These are phyloP conservation scores for Phytophthora chlamydospora DNA, from an alignment of 352 stramenopile species.

Conservation along the genomic window DNA sequence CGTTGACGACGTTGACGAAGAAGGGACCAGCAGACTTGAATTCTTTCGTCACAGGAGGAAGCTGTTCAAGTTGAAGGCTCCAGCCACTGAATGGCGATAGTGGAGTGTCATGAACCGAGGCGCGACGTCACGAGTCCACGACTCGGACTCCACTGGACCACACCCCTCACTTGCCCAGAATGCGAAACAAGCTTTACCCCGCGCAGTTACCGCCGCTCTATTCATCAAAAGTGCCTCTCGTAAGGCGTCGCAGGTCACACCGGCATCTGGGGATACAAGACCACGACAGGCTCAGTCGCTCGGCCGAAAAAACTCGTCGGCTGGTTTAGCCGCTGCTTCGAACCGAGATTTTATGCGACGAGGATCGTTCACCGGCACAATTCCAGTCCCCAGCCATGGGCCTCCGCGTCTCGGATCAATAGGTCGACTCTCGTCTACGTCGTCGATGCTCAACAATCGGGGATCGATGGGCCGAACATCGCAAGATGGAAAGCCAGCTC, in stretches of 20 bases:
- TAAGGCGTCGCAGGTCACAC: conserved; percentile 21
- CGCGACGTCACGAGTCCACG: conserved; percentile 7
- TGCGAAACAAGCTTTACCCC: conserved; percentile 2
- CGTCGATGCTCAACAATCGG: conserved; percentile 26
- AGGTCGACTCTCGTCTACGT: conserved; percentile 21
- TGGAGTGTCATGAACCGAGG: conserved; percentile 25
- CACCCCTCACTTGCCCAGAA: conserved; percentile 10
- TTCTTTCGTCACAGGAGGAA: neutral
- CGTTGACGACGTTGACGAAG: neutral
- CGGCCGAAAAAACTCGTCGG: neutral
- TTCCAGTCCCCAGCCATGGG: conserved; percentile 21
- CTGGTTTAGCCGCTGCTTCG: neutral
- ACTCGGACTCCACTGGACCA: conserved; percentile 7
- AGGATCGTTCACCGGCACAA: conserved; percentile 25
- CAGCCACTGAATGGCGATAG: conserved; percentile 9
- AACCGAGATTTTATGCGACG: conserved; percentile 8
- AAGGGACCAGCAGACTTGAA: neutral
- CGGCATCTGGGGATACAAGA: conserved; percentile 5
- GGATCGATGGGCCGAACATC: conserved; percentile 15
- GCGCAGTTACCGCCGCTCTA: neutral
- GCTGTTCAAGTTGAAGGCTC: neutral
- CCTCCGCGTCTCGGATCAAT: conserved; percentile 19
- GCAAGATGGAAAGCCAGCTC: conserved; percentile 13
- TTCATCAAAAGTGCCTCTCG: conserved; percentile 8
- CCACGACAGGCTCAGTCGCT: neutral